phyloP scores from a whole-genome alignment of 345 rosid genomes.

The Salix suchowensis region DNA sequence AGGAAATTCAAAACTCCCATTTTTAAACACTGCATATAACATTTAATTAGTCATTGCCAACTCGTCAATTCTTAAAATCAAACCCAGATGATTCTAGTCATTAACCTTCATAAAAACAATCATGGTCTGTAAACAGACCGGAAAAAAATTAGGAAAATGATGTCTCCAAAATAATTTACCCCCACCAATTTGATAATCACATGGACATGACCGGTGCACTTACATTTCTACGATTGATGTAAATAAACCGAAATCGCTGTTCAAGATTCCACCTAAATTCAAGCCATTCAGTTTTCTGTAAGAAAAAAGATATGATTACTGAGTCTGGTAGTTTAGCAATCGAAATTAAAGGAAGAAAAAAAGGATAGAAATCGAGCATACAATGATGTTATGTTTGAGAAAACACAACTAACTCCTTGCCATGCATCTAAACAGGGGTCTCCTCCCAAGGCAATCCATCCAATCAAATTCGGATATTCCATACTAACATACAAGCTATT shows the following conservation, averaged over 20 bases:
- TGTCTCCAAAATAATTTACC: background rate
- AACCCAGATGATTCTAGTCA: background rate
- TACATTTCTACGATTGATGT: conserved; percentile 65
- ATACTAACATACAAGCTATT: conserved; percentile 59
- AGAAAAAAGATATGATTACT: conserved; percentile 4
- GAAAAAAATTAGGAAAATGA: background rate
- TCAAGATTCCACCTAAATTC: conserved; percentile 65
- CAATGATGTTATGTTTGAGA: conserved; percentile 73
- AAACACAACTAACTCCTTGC: conserved; percentile 83
- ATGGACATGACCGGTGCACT: conserved; percentile 27
- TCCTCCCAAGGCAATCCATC: conserved; percentile 80
- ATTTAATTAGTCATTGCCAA: background rate
- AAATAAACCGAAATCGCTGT: conserved; percentile 45
- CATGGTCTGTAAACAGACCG: background rate
- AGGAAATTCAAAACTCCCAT: background rate
- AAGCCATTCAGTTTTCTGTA: conserved; percentile 60
- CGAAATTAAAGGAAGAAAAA: conserved; percentile 6
- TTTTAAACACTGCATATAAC: background rate
- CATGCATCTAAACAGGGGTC: conserved; percentile 88
- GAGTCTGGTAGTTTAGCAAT: background rate
- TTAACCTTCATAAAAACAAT: background rate
- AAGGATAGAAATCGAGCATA: conserved; percentile 31
- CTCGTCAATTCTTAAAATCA: background rate
- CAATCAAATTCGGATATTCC: conserved; percentile 55
- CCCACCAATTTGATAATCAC: background rate